A percentile compares a stretch with the other conserved stretches of the same genome.
These are phyloP conservation scores for Cylindrodendrum hubeiense DNA, from an alignment of 2,329 filamentous ascomycete genomes.

Conservation along the genomic window DNA sequence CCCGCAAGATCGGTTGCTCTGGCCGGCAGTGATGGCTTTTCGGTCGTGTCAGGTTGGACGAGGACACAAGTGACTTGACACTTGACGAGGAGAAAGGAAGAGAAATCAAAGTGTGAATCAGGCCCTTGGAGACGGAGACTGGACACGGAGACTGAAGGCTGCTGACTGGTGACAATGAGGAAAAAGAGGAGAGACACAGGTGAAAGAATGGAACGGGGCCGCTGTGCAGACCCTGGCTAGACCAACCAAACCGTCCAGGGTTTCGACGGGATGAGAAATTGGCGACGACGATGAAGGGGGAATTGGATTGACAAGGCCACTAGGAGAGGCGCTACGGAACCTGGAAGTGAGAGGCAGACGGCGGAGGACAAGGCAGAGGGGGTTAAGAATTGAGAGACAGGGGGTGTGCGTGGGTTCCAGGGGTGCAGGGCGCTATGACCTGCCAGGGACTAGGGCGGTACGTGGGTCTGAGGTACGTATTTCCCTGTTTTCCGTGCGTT, in stretches of 20 bases:
- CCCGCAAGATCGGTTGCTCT: constrained; percentile 25
- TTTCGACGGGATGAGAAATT: constrained; percentile 43
- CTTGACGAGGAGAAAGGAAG: constrained; percentile 11
- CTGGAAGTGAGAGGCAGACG: constrained; percentile 27
- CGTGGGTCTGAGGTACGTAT: constrained; percentile 2
- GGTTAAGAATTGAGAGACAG: constrained; percentile 22
- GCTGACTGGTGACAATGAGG: constrained; percentile 23
- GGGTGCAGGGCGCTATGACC: constrained; percentile 19
- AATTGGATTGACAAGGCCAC: constrained; percentile 39
- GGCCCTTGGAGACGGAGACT: background rate
- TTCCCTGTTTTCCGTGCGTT: constrained; percentile 4
- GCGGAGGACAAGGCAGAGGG: constrained; percentile 30
- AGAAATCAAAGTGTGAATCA: constrained; percentile 17
- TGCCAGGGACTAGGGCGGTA: constrained; percentile 10
- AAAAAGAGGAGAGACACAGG: constrained; percentile 31
- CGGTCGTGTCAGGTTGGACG: constrained; percentile 20
- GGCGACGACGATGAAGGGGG: constrained; percentile 44
- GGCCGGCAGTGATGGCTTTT: constrained; percentile 32
- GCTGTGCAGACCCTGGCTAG: constrained; percentile 32
- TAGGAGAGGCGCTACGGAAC: constrained; percentile 27
- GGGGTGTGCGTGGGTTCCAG: constrained; percentile 27
- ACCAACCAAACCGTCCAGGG: constrained; percentile 33
- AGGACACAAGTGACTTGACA: constrained; percentile 27
- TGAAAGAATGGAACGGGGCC: constrained; percentile 28
- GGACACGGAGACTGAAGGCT: background rate